These are phyloP conservation scores for Astrothelium macrocarpum DNA, from an alignment of 495 filamentous ascomycete genomes.

Conservation along the genomic window DNA sequence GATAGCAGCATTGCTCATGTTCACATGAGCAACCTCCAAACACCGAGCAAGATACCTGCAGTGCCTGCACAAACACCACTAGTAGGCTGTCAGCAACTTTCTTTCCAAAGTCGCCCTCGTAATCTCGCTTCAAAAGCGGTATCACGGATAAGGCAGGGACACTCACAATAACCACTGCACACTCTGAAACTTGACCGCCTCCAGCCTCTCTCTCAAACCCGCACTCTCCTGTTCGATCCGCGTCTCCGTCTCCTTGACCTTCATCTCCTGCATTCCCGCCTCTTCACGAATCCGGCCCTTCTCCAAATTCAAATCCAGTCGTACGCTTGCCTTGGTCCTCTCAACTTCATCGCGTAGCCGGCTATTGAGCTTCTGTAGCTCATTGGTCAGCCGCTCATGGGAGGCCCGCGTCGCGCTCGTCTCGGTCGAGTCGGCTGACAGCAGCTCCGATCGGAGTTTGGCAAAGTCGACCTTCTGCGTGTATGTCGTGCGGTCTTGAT, in stretches of 20 bases:
- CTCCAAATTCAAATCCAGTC: constrained; percentile 88
- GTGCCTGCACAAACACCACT: constrained; percentile 84
- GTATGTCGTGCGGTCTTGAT: constrained; percentile 77
- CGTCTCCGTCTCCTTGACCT: constrained; percentile 97
- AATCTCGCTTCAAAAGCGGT: constrained; percentile 12
- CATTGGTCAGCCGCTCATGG: constrained; percentile 87
- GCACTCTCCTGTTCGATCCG: constrained; percentile 98
- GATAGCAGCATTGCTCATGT: no score
- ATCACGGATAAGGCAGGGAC: constrained; percentile 11
- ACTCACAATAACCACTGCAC: constrained; percentile 83
- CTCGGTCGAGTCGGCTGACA: constrained; percentile 84
- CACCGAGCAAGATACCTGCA: constrained; percentile 87
- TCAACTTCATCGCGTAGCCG: constrained; percentile 87
- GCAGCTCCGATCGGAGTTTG: constrained; percentile 91
- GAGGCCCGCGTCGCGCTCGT: constrained; percentile 75
- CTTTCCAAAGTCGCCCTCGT: constrained; percentile 32
- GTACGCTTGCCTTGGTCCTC: constrained; percentile 81
- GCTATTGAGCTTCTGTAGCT: constrained; percentile 83
- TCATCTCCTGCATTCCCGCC: constrained; percentile 91
- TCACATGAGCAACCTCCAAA: constrained; percentile 75
- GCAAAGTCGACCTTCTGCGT: constrained; percentile 99
- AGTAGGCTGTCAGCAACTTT: not conserved
- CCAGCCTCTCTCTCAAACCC: constrained; percentile 77
- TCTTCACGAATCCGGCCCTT: constrained; percentile 96
- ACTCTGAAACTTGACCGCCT: constrained; percentile 95